Base-by-base conservation (phyloP, 768 basidiomycete genomes). In the Serpula lacrymans region DNA sequence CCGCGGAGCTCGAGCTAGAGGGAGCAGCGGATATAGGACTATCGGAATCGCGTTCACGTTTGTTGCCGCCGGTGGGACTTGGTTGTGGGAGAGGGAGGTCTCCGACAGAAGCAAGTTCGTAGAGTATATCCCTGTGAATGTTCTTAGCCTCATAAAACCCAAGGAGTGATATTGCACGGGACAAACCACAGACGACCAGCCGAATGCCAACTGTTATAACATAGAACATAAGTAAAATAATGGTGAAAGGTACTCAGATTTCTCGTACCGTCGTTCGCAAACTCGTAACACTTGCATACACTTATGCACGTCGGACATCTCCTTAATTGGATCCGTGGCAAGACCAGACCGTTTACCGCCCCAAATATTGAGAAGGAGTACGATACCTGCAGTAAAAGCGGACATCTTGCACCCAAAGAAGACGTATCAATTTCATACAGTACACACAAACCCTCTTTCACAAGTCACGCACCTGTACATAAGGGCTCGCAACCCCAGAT, bases 91-190 rank as follows among this genome's bases (percentile, higher is more conserved):
- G 67, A 0, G 83, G 84, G 1, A 87, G 67, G 17, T 86, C 82
- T 2, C 84, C 83, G 4, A 80, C 82, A 0, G 73, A 80, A 3
- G 84, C 82, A 1, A 88, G 66, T 48, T 88, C 83, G 47, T 78
- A 85, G 14, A 87, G 60, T 29, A 88, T 74, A 50, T 86, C 83
- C 83, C 84, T 85, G 45, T 9, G 32, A 25, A 30, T 16, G 38
- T 18, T 20, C 9, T 25, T 23, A 3, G 32, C 30, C 11, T 7
- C 9, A 16, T 14, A 37, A 30, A 4, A 1, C 18, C 11, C 1
- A 20, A 37, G n/a, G 2, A n/a, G 26, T 14, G 14, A 11, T 17
- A 10, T 38, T 26, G 34, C 28, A 18, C 23, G 14, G 24, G 26
- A 54, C 71, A 34, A 37, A 77, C 75, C 74, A 74, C 31, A 77